Conservation (phyloP, 108 stramenopile species). For the Cyclotella baltica region DNA sequence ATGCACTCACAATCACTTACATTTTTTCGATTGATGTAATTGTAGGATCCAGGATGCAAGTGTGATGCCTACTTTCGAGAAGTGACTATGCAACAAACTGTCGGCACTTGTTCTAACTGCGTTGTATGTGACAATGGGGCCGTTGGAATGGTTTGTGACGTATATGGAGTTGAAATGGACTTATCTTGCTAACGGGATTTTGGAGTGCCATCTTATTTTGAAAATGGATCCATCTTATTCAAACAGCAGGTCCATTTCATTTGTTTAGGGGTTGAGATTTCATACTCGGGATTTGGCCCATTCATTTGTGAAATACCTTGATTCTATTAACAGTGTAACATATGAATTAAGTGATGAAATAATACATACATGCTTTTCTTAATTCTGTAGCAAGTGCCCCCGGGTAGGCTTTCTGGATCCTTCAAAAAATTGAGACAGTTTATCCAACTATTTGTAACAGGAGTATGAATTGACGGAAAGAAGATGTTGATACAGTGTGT, state of each 20-base stretch:
- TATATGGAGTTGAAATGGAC: slow-evolving; percentile 6
- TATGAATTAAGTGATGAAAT: not conserved
- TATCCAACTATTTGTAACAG: no score
- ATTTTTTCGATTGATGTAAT: not conserved
- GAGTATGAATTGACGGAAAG: no score
- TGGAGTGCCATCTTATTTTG: not conserved
- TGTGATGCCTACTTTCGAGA: slow-evolving; percentile 22
- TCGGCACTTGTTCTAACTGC: not conserved
- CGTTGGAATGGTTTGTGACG: not conserved
- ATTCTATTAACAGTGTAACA: not conserved
- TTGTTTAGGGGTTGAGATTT: no score
- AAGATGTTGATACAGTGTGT: no score
- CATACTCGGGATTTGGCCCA: not conserved
- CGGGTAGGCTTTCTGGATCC: no score
- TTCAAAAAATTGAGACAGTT: no score
- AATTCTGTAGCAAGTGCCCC: no score
- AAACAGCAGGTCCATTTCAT: not conserved
- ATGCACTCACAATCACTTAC: not conserved
- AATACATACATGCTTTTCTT: no score
- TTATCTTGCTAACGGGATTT: not conserved
- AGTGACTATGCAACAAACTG: not conserved
- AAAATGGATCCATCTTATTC: not conserved
- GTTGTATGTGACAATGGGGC: slow-evolving; percentile 3
- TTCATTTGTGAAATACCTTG: not conserved
- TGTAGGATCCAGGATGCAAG: slow-evolving; percentile 10